These are phyloP conservation scores for Monilinia aucupariae DNA, from an alignment of 2,329 filamentous ascomycete species.

Conservation along the genomic window DNA sequence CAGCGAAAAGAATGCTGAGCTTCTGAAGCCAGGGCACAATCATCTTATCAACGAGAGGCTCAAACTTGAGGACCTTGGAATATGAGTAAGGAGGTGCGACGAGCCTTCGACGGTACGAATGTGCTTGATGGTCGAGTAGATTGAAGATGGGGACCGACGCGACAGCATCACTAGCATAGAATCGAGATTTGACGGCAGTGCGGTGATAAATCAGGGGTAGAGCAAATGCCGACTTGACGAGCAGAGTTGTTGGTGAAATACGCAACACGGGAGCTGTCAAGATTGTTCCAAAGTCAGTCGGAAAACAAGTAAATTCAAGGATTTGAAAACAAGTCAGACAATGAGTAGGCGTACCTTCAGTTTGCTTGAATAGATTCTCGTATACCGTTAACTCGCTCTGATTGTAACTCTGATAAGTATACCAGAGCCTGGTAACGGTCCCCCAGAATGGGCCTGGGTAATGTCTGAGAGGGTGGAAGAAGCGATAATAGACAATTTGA, in stretches of 20 bases:
- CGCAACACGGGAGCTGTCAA: slow-evolving; percentile 46
- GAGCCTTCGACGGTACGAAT: slow-evolving; percentile 49
- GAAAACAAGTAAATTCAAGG: neutral
- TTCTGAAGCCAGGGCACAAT: slow-evolving; percentile 47
- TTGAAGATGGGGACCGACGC: slow-evolving; percentile 52
- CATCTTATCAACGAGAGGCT: slow-evolving; percentile 48
- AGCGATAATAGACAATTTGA: slow-evolving; percentile 25
- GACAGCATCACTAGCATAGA: slow-evolving; percentile 55
- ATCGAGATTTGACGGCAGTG: slow-evolving; percentile 50
- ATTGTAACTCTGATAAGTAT: slow-evolving; percentile 26
- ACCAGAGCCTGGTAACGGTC: slow-evolving; percentile 35
- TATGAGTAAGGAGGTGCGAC: slow-evolving; percentile 49
- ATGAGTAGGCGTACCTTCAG: neutral
- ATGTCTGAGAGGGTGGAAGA: slow-evolving; percentile 33
- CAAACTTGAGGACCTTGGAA: slow-evolving; percentile 53
- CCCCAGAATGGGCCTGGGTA: slow-evolving; percentile 35
- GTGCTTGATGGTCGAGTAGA: slow-evolving; percentile 47
- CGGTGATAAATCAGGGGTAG: slow-evolving; percentile 52
- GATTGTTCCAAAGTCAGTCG: neutral
- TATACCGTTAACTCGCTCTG: neutral
- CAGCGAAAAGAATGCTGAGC: slow-evolving; percentile 43
- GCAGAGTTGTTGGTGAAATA: slow-evolving; percentile 48
- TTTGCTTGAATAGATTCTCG: slow-evolving; percentile 2
- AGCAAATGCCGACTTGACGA: slow-evolving; percentile 49
- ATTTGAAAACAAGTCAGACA: neutral